These are phyloP conservation scores for Phytophthora crassamura DNA, from an alignment of 352 stramenopile genomes.

Conservation along the genomic window DNA sequence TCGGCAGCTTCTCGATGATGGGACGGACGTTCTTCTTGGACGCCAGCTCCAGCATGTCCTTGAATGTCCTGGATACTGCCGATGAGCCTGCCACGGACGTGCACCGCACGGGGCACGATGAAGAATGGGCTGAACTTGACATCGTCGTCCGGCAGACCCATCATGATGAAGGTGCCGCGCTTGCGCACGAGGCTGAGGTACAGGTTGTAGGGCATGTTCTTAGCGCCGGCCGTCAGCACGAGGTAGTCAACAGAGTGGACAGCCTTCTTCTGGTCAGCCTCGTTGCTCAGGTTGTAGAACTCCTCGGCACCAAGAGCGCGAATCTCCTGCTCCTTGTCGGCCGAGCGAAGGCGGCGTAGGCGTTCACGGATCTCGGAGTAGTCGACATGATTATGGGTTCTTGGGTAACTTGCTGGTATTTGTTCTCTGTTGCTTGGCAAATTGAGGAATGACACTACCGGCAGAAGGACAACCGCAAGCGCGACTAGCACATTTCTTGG, in stretches of 20 bases:
- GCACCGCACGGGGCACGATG: background rate
- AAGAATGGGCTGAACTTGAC: conserved; percentile 7
- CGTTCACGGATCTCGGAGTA: too few species aligned
- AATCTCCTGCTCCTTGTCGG: conserved; percentile 16
- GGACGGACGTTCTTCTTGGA: conserved; percentile 62
- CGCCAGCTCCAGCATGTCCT: conserved; percentile 86
- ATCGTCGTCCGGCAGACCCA: conserved; percentile 10
- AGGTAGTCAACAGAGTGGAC: conserved; percentile 8
- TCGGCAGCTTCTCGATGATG: conserved; percentile 54
- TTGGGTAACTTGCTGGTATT: too few species aligned
- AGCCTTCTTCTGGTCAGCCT: conserved; percentile 17
- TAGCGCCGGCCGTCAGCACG: conserved; percentile 3
- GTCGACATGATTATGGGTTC: background rate
- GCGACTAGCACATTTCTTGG: too few species aligned
- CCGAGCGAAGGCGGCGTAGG: too few species aligned
- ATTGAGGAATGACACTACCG: too few species aligned
- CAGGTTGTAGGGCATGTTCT: conserved; percentile 20
- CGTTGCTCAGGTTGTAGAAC: conserved; percentile 17
- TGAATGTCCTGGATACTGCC: conserved; percentile 7
- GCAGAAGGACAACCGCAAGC: too few species aligned
- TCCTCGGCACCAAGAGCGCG: conserved; percentile 11
- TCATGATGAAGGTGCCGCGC: conserved; percentile 17
- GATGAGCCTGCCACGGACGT: conserved; percentile 11
- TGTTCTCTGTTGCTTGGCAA: too few species aligned
- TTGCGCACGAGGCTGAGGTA: conserved; percentile 13